Evolutionary conservation across 2,329 filamentous ascomycete genomes (phyloP).

Genomic region (Fusarium torulosum): DNA sequence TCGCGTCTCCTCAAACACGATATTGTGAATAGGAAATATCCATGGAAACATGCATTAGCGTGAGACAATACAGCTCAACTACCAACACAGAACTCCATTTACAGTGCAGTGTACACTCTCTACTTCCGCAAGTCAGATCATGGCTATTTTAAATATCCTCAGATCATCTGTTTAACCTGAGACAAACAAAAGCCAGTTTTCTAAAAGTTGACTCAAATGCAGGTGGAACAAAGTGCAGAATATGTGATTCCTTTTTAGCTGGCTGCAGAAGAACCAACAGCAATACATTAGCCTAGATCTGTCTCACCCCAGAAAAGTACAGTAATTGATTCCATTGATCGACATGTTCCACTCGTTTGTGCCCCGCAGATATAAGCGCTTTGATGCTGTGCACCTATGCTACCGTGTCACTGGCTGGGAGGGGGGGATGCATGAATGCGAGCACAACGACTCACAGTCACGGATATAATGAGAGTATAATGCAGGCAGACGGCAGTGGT

Average conservation of each 20-base stretch:
- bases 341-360: not conserved
- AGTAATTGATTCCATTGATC: not conserved
- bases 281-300: conserved; percentile 4
- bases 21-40: not conserved
- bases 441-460: not conserved
- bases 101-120: not conserved
- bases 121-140: not conserved
- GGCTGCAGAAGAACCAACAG: conserved; percentile 11
- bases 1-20: not conserved
- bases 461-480: not conserved
- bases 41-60: conserved; percentile 20
- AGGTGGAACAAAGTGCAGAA: not conserved
- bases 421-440: not conserved
- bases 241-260: not conserved
- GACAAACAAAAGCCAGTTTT: not conserved
- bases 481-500: not conserved
- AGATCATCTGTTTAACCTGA: not conserved
- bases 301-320: conserved; percentile 1
- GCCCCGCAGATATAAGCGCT: not conserved
- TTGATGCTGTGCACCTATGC: conserved; percentile 17
- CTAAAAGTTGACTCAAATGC: not conserved
- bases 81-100: not conserved
- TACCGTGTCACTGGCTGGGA: not conserved
- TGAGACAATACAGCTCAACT: not conserved
- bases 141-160: not conserved